Percentiles rank a stretch among this genome's conserved stretches.
These are phyloP conservation scores for Pseudogymnoascus pannorum DNA, from an alignment of 2,329 filamentous ascomycete species.

Conservation along the genomic window DNA sequence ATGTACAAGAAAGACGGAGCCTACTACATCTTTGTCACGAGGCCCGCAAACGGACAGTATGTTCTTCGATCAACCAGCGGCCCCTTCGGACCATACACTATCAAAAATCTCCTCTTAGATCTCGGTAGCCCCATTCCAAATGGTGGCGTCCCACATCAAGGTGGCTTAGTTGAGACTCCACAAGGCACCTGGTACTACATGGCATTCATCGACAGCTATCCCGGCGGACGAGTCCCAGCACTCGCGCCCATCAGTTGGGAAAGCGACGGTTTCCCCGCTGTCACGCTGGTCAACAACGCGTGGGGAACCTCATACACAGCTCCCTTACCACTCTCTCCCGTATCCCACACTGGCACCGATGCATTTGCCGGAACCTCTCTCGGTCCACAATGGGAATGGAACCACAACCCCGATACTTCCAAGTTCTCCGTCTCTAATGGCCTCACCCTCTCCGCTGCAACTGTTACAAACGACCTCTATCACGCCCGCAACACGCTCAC, in stretches of 20 bases:
- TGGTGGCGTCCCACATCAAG: conserved; percentile 46
- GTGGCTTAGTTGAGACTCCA: conserved; percentile 45
- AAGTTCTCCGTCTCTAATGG: conserved; percentile 39
- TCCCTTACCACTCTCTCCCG: conserved; percentile 28
- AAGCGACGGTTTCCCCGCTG: conserved; percentile 43
- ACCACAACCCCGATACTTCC: conserved; percentile 49
- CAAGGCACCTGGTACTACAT: conserved; percentile 52
- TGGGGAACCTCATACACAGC: conserved; percentile 42
- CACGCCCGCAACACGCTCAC: conserved; percentile 41
- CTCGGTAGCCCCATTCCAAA: conserved; percentile 37
- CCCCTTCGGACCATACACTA: conserved; percentile 46
- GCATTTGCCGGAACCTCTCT: conserved; percentile 38
- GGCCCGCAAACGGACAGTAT: conserved; percentile 37
- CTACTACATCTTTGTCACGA: conserved; percentile 48
- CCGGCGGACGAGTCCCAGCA: conserved; percentile 49
- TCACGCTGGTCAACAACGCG: conserved; percentile 36
- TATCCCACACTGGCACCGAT: conserved; percentile 36
- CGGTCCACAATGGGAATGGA: conserved; percentile 50
- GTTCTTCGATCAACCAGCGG: conserved; percentile 43
- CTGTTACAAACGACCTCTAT: conserved; percentile 45
- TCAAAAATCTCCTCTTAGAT: conserved; percentile 36
- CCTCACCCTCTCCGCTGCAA: conserved; percentile 41
- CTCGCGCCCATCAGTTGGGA: conserved; percentile 48
- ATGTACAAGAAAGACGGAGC: conserved; percentile 50
- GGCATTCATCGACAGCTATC: conserved; percentile 48